Evolutionary conservation across 441 rosid genomes (phyloP), one percentile per base, ranked within the genome.

Genomic region (Corymbia citriodora): DNA sequence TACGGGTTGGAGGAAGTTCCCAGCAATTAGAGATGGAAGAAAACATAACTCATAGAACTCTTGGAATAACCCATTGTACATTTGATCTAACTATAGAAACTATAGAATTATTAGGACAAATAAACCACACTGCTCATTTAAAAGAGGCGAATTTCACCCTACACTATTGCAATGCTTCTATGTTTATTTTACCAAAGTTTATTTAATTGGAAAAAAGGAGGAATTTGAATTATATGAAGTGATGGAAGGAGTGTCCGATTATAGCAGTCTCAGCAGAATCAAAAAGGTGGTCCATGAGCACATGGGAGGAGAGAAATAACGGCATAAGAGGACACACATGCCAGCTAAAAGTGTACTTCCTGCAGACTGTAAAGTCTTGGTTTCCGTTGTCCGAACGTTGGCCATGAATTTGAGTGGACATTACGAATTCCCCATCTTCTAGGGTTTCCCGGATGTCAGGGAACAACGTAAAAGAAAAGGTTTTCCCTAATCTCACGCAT

Each of bases 291-390:
- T 90, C 93, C 94, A 85, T 45, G 8, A 54, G 54, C 93, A 91
- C 89, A 89, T 92, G 94, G 89, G 81, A 14, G 50, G 61, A 90
- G 83, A 70, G 49, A 23, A 23, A 45, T 23, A 18, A 79, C 0
- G 6, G 87, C 88, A 91, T 54, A 91, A 94, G 86, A 92, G 83
- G 94, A 93, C 94, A 93, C 90, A 88, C 85, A 92, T 83, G 90
- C 91, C 96, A 94, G 94, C 95, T 91, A 94, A 92, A 79, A 87
- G 29, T 29, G 88, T 18, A 40, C 49, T 31, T 87, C 52, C 86
- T 63, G 89, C 89, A 13, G 14, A 79, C 52, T 79, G n/a, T 10
- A 8, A 63, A 86, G 87, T 91, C 55, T 79, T 79, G 31, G 61
- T 48, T 74, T 68, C 19, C 82, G 53, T 88, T 45, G 85, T 79